phyloP scores from a whole-genome alignment of 805 yeast species.

The Candida khao-thaluensis region DNA sequence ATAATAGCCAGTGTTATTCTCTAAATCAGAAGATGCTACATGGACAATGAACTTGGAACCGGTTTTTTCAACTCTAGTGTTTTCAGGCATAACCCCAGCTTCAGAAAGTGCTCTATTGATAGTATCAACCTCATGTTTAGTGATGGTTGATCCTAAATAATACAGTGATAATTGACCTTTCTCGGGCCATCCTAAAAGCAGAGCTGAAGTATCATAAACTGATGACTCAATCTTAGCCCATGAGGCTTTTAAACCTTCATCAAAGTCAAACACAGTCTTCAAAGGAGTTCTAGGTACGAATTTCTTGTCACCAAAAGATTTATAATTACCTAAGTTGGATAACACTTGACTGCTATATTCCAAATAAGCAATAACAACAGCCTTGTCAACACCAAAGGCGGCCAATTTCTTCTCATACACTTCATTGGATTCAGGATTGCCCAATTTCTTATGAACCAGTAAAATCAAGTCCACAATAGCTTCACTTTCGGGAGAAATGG shows the following conservation, averaged over 20 bases:
- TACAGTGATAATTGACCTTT: slow-evolving; percentile 75
- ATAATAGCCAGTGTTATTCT: slow-evolving; percentile 50
- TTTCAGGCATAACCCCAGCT: slow-evolving; percentile 70
- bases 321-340: slow-evolving; percentile 74
- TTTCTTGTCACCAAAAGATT: slow-evolving; percentile 86
- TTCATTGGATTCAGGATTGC: slow-evolving; percentile 41
- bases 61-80: slow-evolving; percentile 68
- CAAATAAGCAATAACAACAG: slow-evolving; percentile 47
- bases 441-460: slow-evolving; percentile 50
- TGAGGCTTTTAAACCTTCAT: slow-evolving; percentile 13
- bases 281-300: slow-evolving; percentile 65
- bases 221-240: slow-evolving; percentile 46
- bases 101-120: slow-evolving; percentile 66
- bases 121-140: slow-evolving; percentile 62
- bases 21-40: slow-evolving; percentile 63
- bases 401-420: slow-evolving; percentile 30
- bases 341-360: slow-evolving; percentile 77
- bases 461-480: slow-evolving; percentile 68
- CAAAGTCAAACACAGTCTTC: slow-evolving; percentile 23
- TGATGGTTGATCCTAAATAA: slow-evolving; percentile 50
- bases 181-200: slow-evolving; percentile 73
- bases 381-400: slow-evolving; percentile 17
- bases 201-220: slow-evolving; percentile 49
- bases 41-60: slow-evolving; percentile 51
- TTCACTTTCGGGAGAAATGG: slow-evolving; percentile 82